Conservation (phyloP, 768 basidiomycete species). For the Hydnomerulius pinastri region DNA sequence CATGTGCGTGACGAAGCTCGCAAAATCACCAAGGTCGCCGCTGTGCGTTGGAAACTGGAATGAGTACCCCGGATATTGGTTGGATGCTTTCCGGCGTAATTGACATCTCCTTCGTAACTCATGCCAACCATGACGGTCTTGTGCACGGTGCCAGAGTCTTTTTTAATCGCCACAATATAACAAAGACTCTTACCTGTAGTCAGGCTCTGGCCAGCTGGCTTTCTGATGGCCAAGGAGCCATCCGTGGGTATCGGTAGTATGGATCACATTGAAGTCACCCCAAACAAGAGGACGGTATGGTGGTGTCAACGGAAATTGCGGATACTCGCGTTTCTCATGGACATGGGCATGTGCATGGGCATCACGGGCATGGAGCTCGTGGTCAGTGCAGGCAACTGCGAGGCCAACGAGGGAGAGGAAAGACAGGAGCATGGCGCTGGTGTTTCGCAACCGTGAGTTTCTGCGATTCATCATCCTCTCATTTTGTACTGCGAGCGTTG, state of each 20-base stretch:
- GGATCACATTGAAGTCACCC: conserved; percentile 88
- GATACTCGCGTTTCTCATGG: conserved; percentile 39
- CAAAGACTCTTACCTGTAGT: conserved; percentile 52
- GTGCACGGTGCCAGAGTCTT: background rate
- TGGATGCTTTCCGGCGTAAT: background rate
- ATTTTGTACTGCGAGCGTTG: background rate
- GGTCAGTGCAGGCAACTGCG: conserved; percentile 22
- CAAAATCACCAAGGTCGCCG: conserved; percentile 78
- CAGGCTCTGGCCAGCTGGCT: conserved; percentile 68
- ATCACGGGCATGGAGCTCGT: conserved; percentile 21
- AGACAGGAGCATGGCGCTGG: conserved; percentile 11
- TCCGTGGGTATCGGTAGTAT: conserved; percentile 84
- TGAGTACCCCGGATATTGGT: background rate
- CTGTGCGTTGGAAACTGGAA: conserved; percentile 20
- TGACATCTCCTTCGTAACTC: background rate
- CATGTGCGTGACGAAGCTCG: conserved; percentile 85
- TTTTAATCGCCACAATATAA: background rate
- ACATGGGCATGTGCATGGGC: conserved; percentile 34
- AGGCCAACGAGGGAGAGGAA: conserved; percentile 19
- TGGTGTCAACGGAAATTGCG: conserved; percentile 45
- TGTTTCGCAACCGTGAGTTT: background rate
- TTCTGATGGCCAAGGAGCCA: conserved; percentile 88
- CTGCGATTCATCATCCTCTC: background rate
- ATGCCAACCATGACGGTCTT: background rate
- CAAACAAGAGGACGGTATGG: conserved; percentile 74